Percentiles rank a stretch among this genome's conserved stretches.
Evolutionary conservation across 352 stramenopile species (phyloP).

Genomic region (Aphanomyces astaci): DNA sequence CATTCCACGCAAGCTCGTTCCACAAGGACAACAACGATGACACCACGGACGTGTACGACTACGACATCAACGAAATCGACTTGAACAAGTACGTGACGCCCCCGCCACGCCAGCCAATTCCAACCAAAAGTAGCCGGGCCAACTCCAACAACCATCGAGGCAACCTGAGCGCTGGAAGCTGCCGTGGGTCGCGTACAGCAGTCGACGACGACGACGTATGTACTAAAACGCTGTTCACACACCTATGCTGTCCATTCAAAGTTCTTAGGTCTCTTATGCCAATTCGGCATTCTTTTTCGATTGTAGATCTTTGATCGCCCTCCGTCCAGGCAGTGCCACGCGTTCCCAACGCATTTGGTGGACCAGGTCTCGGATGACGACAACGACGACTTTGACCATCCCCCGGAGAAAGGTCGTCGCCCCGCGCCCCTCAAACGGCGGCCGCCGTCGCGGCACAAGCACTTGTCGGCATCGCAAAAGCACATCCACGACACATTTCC

Average conservation of each 20-base stretch:
- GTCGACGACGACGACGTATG: slow-evolving; percentile 6
- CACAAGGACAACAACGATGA: slow-evolving; percentile 18
- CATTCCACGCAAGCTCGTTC: slow-evolving; percentile 23
- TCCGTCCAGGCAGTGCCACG: slow-evolving; percentile 61
- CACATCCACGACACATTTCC: slow-evolving; percentile 6
- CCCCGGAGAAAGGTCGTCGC: background rate
- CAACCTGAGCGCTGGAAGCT: slow-evolving; percentile 10
- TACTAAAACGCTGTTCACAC: too few species aligned
- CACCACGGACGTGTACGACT: slow-evolving; percentile 18
- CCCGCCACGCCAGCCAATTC: too few species aligned
- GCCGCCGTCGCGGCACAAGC: slow-evolving; percentile 69
- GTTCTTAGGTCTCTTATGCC: background rate
- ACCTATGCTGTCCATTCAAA: too few species aligned
- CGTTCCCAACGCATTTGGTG: slow-evolving; percentile 69
- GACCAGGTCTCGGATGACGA: slow-evolving; percentile 32
- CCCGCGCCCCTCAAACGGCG: slow-evolving; percentile 28
- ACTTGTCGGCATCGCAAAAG: background rate
- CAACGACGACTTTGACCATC: background rate
- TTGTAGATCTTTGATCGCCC: slow-evolving; percentile 34
- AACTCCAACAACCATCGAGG: background rate
- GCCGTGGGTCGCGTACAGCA: background rate
- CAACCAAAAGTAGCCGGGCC: too few species aligned
- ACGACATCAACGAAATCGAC: slow-evolving; percentile 17
- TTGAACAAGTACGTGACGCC: slow-evolving; percentile 8
- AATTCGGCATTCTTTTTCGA: background rate